Percentiles rank a stretch among this genome's conserved stretches.
These are phyloP conservation scores for Thecaphora frezii DNA, from an alignment of 1,284 basidiomycete species.

Conservation along the genomic window DNA sequence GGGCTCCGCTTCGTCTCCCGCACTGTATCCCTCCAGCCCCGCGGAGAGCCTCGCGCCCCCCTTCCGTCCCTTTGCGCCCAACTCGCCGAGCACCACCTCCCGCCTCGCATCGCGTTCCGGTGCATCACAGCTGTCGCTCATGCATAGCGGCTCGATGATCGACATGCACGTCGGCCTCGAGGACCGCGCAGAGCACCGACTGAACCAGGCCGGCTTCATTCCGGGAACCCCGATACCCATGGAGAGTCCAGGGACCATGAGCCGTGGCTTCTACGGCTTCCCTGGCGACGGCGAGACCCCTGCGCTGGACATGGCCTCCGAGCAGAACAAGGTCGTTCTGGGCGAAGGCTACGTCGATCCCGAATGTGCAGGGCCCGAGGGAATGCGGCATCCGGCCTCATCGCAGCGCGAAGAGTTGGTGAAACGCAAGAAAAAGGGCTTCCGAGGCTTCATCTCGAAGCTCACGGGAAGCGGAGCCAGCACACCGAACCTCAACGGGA, in stretches of 20 bases:
- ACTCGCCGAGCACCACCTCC: conserved; percentile 28
- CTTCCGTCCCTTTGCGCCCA: conserved; percentile 36
- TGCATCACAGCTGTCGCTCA: conserved; percentile 53
- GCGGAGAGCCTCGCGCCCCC: conserved; percentile 44
- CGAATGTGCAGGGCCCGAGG: conserved; percentile 26
- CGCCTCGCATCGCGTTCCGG: conserved; percentile 23
- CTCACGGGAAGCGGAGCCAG: conserved; percentile 19
- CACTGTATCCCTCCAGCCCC: conserved; percentile 19
- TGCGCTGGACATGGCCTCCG: conserved; percentile 17
- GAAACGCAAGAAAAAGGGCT: conserved; percentile 44
- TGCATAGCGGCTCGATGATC: conserved; percentile 60
- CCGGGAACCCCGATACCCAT: conserved; percentile 31
- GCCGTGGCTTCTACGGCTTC: conserved; percentile 42
- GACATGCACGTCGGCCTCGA: conserved; percentile 61
- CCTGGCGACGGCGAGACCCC: conserved; percentile 41
- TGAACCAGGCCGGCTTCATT: conserved; percentile 42
- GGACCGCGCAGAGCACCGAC: conserved; percentile 36
- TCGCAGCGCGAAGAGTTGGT: conserved; percentile 13
- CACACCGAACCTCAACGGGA: background rate
- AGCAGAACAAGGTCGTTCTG: conserved; percentile 25
- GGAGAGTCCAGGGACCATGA: conserved; percentile 30
- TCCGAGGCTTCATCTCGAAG: conserved; percentile 42
- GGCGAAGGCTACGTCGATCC: conserved; percentile 35
- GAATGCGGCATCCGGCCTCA: conserved; percentile 4
- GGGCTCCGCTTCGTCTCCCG: background rate